Evolutionary conservation across 2,329 filamentous ascomycete species (phyloP).

Genomic region (Calonectria pauciramosa): DNA sequence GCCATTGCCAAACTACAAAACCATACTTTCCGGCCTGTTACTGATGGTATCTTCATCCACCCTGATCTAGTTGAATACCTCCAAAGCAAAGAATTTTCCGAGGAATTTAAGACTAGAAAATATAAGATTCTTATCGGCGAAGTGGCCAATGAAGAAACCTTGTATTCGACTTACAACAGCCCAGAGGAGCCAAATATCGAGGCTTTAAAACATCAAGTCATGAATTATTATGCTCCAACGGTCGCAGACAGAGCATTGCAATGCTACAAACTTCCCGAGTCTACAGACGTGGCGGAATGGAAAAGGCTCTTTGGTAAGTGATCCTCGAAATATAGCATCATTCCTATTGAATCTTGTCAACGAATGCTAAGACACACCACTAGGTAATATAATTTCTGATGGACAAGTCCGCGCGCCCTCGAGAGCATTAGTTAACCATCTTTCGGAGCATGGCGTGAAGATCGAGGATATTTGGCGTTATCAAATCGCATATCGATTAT

Average conservation of each 20-base stretch:
- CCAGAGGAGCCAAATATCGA: conserved; percentile 50
- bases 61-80: conserved; percentile 55
- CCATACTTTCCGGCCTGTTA: conserved; percentile 61
- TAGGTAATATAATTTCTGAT: conserved; percentile 53
- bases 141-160: conserved; percentile 58
- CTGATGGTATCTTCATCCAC: conserved; percentile 57
- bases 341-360: background rate
- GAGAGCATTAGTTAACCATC: conserved; percentile 49
- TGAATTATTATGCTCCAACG: conserved; percentile 59
- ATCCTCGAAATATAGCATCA: background rate
- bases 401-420: conserved; percentile 56
- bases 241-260: conserved; percentile 53
- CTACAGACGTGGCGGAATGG: conserved; percentile 51
- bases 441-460: conserved; percentile 49
- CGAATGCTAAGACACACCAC: background rate
- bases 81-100: conserved; percentile 52
- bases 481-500: conserved; percentile 56
- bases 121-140: conserved; percentile 58
- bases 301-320: conserved; percentile 51
- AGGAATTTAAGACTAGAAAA: conserved; percentile 51
- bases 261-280: conserved; percentile 52
- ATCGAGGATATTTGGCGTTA: conserved; percentile 57
- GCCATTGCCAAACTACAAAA: conserved; percentile 55
- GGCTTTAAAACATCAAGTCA: conserved; percentile 53
- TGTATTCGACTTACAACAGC: conserved; percentile 57